These are phyloP conservation scores for Trichoderma brevicompactum DNA, from an alignment of 2,329 filamentous ascomycete species.

Conservation along the genomic window DNA sequence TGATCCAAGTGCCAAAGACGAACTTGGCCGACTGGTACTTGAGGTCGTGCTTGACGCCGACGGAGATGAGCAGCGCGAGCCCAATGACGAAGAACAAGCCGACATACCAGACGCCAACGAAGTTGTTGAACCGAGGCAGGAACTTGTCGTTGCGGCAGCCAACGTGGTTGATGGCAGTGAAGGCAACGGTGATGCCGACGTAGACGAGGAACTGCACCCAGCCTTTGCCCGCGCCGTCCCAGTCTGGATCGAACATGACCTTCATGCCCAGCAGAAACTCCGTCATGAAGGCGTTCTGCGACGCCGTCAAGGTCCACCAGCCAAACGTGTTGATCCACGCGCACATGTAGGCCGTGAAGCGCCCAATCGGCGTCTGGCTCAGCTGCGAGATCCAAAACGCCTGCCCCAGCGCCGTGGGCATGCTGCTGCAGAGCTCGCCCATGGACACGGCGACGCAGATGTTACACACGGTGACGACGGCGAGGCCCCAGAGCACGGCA, in stretches of 20 bases:
- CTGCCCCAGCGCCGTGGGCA: conserved; percentile 64
- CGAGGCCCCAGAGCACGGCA: conserved; percentile 59
- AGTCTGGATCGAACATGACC: conserved; percentile 55
- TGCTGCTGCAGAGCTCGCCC: conserved; percentile 60
- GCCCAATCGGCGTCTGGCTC: conserved; percentile 46
- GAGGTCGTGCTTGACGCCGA: conserved; percentile 51
- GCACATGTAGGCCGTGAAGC: conserved; percentile 60
- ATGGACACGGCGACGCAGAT: conserved; percentile 59
- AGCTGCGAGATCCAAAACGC: conserved; percentile 57
- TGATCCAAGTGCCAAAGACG: conserved; percentile 56
- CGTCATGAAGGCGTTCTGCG: conserved; percentile 61
- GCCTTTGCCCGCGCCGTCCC: conserved; percentile 49
- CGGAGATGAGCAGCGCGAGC: conserved; percentile 56
- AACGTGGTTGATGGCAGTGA: conserved; percentile 56
- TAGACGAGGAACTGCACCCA: conserved; percentile 62
- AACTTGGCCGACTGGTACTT: conserved; percentile 55
- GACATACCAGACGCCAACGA: conserved; percentile 58
- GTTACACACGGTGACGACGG: conserved; percentile 57
- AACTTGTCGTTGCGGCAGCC: conserved; percentile 50
- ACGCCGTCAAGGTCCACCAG: conserved; percentile 62
- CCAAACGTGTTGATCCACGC: conserved; percentile 65
- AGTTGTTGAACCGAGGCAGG: conserved; percentile 58
- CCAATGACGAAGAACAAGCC: conserved; percentile 57
- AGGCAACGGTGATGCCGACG: conserved; percentile 51
- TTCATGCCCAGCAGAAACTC: conserved; percentile 62